These are phyloP conservation scores for Pseudogymnoascus sp. DNA, from an alignment of 2,329 filamentous ascomycete genomes.

Conservation along the genomic window DNA sequence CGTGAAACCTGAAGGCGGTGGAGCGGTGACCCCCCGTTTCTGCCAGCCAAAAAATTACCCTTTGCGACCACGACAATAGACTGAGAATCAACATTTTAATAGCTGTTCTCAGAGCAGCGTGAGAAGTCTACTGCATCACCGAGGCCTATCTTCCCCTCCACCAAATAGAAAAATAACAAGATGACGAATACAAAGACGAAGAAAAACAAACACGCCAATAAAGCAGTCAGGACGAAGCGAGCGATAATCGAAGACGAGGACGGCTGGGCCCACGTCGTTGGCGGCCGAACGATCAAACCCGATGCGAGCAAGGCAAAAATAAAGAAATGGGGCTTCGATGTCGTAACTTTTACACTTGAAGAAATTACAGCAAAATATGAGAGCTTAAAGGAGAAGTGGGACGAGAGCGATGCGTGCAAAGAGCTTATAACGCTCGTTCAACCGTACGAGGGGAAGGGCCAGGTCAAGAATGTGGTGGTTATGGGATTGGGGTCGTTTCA, in stretches of 20 bases:
- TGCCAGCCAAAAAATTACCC: slow-evolving; percentile 2
- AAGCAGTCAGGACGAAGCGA: slow-evolving; percentile 23
- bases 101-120: background rate
- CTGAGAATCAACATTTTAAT: background rate
- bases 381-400: slow-evolving; percentile 22
- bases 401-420: slow-evolving; percentile 16
- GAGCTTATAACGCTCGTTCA: slow-evolving; percentile 11
- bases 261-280: slow-evolving; percentile 29
- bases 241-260: slow-evolving; percentile 24
- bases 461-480: slow-evolving; percentile 22
- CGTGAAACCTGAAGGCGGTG: background rate
- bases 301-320: background rate
- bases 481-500: slow-evolving; percentile 28
- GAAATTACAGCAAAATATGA: slow-evolving; percentile 22
- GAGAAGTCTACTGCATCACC: background rate
- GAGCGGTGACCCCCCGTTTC: slow-evolving; percentile 4
- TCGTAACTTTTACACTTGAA: slow-evolving; percentile 16
- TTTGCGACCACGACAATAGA: background rate
- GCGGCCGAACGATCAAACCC: slow-evolving; percentile 10
- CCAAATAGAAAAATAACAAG: background rate
- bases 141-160: background rate
- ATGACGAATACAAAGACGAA: background rate
- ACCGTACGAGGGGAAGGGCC: slow-evolving; percentile 9
- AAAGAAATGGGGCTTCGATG: background rate
- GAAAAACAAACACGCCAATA: background rate